Evolutionary conservation across 345 rosid genomes (phyloP).

Genomic region (Pistacia atlantica): DNA sequence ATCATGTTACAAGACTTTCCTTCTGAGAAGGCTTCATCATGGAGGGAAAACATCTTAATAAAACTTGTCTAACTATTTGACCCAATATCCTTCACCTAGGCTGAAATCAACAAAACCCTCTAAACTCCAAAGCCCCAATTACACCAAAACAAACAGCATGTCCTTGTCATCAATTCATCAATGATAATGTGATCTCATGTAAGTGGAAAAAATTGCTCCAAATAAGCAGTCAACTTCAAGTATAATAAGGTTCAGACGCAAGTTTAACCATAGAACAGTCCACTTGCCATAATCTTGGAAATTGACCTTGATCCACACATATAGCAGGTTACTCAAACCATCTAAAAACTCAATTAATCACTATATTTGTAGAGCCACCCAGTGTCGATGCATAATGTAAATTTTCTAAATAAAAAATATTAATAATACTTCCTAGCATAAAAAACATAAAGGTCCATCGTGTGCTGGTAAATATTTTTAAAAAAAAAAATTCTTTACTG

Average conservation of each 20-base stretch:
- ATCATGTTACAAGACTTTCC: not conserved
- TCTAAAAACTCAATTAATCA: not conserved
- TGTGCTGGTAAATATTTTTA: not conserved
- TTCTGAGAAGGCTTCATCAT: not conserved
- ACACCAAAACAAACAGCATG: not conserved
- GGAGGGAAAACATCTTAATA: not conserved
- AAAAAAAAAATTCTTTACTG: not conserved
- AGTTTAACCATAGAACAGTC: not conserved
- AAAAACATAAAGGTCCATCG: not conserved
- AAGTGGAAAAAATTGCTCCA: not conserved
- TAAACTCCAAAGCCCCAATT: not conserved
- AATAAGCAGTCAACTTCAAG: not conserved
- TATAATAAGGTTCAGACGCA: not conserved
- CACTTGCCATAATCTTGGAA: not conserved
- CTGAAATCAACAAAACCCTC: not conserved
- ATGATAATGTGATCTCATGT: not conserved
- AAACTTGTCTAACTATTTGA: not conserved
- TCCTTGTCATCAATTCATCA: not conserved
- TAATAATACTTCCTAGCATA: too few relatives aligned
- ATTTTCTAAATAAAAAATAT: not conserved
- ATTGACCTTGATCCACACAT: not conserved
- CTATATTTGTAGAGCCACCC: not conserved
- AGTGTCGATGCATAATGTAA: not conserved
- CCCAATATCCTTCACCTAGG: not conserved
- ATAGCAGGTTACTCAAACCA: not conserved